Percentiles rank a stretch among this genome's conserved stretches.
These are phyloP conservation scores for Pseudohyphozyma bogoriensis DNA, from an alignment of 768 basidiomycete species.

Conservation along the genomic window DNA sequence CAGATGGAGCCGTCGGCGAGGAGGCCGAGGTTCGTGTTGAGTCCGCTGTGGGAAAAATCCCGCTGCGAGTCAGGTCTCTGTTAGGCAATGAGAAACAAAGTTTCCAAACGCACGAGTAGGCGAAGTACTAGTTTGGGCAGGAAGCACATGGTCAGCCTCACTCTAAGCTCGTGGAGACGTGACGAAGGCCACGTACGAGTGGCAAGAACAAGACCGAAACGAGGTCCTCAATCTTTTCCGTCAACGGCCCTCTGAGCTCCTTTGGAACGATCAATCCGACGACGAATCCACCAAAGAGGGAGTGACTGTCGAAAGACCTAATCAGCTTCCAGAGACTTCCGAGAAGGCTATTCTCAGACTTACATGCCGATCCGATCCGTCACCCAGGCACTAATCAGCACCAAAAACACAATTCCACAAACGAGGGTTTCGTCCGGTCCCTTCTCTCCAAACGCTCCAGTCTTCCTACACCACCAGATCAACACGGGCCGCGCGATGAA, in stretches of 20 bases:
- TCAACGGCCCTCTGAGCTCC: conserved; percentile 59
- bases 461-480: conserved; percentile 54
- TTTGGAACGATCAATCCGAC: conserved; percentile 75
- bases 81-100: neutral
- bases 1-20: conserved; percentile 68
- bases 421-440: conserved; percentile 51
- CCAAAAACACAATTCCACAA: conserved; percentile 60
- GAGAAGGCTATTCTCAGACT: too few relatives aligned
- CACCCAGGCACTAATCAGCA: conserved; percentile 65
- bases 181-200: conserved; percentile 4
- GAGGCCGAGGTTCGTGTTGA: conserved; percentile 68
- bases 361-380: conserved; percentile 73
- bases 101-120: conserved; percentile 55
- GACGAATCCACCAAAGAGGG: conserved; percentile 60
- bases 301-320: conserved; percentile 38
- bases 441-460: conserved; percentile 62
- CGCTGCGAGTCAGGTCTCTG: neutral
- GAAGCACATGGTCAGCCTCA: neutral
- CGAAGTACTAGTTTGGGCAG: conserved; percentile 55
- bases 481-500: conserved; percentile 38
- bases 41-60: conserved; percentile 40
- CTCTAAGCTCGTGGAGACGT: neutral
- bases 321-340: too few relatives aligned
- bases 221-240: conserved; percentile 81
- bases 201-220: conserved; percentile 33